These are phyloP conservation scores for Clavariopsis aquatica DNA, from an alignment of 495 filamentous ascomycete genomes.

Conservation along the genomic window DNA sequence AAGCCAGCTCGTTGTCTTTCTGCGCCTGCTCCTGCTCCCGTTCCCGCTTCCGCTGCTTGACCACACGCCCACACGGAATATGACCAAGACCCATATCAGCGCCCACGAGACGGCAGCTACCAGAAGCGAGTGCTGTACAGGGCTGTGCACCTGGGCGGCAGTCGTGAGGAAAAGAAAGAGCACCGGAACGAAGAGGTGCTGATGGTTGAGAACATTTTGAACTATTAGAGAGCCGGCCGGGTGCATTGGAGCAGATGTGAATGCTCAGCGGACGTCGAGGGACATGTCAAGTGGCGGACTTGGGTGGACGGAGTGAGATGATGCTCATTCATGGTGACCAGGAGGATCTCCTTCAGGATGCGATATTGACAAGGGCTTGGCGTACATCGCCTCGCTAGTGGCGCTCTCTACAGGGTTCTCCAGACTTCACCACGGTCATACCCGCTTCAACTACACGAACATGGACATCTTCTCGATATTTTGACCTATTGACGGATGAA, in stretches of 20 bases:
- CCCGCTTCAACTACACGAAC: background rate
- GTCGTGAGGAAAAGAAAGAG: conserved; percentile 36
- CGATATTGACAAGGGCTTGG: background rate
- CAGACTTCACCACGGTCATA: background rate
- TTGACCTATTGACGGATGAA: background rate
- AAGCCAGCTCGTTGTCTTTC: conserved; percentile 33
- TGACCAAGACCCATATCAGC: conserved; percentile 37
- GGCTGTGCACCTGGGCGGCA: conserved; percentile 34
- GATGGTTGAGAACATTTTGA: conserved; percentile 30
- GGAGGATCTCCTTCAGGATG: background rate
- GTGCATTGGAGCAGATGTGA: conserved; percentile 34
- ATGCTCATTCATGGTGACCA: background rate
- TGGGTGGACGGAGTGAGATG: background rate
- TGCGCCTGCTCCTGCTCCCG: conserved; percentile 24
- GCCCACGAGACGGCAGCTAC: conserved; percentile 42
- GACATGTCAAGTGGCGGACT: conserved; percentile 13
- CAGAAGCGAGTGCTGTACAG: conserved; percentile 42
- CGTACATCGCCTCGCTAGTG: conserved; percentile 5
- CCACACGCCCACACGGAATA: conserved; percentile 30
- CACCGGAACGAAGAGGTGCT: conserved; percentile 24
- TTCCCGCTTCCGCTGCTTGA: conserved; percentile 11
- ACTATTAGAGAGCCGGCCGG: conserved; percentile 23
- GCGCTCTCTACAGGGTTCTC: background rate
- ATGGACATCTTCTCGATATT: background rate
- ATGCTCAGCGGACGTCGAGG: conserved; percentile 20